Base-by-base conservation (phyloP, 169 alveolate species). In the Cryptosporidium andersoni region DNA sequence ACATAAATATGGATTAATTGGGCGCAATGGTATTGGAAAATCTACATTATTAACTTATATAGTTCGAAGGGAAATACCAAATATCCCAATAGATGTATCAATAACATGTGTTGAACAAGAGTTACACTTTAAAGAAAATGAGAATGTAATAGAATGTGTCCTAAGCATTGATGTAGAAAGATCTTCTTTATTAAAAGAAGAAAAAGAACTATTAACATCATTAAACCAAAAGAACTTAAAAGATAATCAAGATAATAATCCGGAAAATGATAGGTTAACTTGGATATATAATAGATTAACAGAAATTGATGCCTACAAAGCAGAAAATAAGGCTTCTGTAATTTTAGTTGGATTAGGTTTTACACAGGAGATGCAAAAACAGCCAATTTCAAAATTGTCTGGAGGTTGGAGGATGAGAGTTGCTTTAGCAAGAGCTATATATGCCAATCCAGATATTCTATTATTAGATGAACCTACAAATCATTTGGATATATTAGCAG, bases 21-120 rank as follows among this genome's bases (percentile, higher is more conserved):
- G 99, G 51, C 94, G 99, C 88, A 96, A 96, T 88, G 99, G 99
- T 74, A 94, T 97, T 42, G 99, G 99, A 42, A 97, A 97, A 89
- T 95, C 98, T 39, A 95, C 99, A 37, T 92, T 97, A 39, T 90
- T 97, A 81, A 95, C 95, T 65, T 97, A 97, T 45, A 91, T 97
- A 40, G 98, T 96, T 25, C 92, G 98, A 81, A 93, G 94, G 65
- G 99, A 97, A 90, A 93, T 96, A 67, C 98, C 95, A 45, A 96
- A 96, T 51, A 92, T 96, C 58, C 98, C 97, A 51, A 91, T 91
- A 60, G 95, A 95, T 81, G 90, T 96, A 37, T 93, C 96, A 81
- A 95, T 97, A 80, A 94, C 97, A 16, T 93, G 97, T 80, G 98
- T 97, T 4, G 99, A 97, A 82, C 97, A 97, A 88, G 99, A 96